Percentiles rank a stretch among this genome's conserved stretches.
phyloP scores from a whole-genome alignment of 805 yeast genomes.

The Lipomyces lipofer region DNA sequence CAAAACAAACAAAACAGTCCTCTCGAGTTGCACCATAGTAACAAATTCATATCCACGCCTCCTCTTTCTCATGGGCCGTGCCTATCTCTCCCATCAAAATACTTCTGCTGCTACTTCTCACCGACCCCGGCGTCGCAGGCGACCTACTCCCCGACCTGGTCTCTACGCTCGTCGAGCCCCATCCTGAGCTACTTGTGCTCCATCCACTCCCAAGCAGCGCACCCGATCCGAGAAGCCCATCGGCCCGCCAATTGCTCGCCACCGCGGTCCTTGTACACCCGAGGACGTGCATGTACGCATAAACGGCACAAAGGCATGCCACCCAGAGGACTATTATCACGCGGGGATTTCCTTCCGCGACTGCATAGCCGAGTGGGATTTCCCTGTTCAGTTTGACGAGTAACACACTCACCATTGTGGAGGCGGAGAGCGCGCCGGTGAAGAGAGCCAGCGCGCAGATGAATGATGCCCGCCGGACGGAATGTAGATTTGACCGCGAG shows the following conservation, averaged over 20 bases:
- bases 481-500: background rate
- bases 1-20: no score
- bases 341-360: slow-evolving; percentile 1
- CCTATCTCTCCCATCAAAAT: no score
- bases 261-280: background rate
- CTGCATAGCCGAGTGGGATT: slow-evolving; percentile 12
- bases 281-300: background rate
- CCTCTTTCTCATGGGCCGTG: no score
- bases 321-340: background rate
- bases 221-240: background rate
- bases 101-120: background rate
- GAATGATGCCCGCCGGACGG: slow-evolving; percentile 5
- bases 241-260: background rate
- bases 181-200: background rate
- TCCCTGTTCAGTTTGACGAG: slow-evolving; percentile 6
- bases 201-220: no score
- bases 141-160: background rate
- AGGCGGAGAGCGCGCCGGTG: slow-evolving; percentile 7
- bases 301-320: background rate
- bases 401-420: background rate
- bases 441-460: slow-evolving; percentile 5
- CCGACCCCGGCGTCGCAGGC: background rate
- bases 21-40: no score
- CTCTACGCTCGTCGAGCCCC: background rate
- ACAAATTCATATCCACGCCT: no score